Percentiles rank a stretch among this genome's conserved stretches.
These are phyloP conservation scores for Colletotrichum sp. DNA, from an alignment of 2,329 filamentous ascomycete genomes.

Conservation along the genomic window DNA sequence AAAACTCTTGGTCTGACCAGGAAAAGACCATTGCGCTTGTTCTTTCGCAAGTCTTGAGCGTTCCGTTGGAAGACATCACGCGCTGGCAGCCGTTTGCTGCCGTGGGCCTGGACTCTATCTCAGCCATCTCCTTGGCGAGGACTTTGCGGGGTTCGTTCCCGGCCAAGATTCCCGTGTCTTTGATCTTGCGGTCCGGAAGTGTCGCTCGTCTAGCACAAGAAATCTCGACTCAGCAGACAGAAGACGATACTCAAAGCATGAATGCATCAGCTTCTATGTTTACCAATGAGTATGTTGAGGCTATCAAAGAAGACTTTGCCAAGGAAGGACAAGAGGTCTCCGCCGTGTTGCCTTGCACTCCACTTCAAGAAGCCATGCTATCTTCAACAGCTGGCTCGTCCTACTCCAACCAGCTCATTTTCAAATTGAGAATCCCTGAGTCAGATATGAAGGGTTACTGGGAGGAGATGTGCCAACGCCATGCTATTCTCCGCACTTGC, in stretches of 20 bases:
- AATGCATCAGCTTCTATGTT: not conserved
- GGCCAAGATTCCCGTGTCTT: conserved; percentile 66
- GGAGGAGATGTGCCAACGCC: conserved; percentile 65
- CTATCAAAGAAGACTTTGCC: conserved; percentile 28
- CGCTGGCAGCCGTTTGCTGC: conserved; percentile 76
- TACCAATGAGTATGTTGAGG: not conserved
- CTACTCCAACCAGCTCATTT: conserved; percentile 77
- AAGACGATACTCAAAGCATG: not conserved
- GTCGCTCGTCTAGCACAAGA: conserved; percentile 62
- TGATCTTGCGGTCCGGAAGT: conserved; percentile 71
- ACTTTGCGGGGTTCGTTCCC: conserved; percentile 52
- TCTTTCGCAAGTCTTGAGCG: conserved; percentile 55
- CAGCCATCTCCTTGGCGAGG: conserved; percentile 74
- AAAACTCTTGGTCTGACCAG: conserved; percentile 48
- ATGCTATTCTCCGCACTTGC: conserved; percentile 79
- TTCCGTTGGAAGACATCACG: conserved; percentile 52
- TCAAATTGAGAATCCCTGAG: conserved; percentile 61
- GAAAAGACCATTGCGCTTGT: conserved; percentile 63
- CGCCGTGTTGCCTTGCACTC: conserved; percentile 79
- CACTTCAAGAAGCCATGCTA: conserved; percentile 88
- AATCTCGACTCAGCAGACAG: not conserved
- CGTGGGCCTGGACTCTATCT: conserved; percentile 85
- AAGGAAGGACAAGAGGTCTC: conserved; percentile 43
- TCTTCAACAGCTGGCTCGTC: conserved; percentile 57
- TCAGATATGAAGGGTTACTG: conserved; percentile 63